These are phyloP conservation scores for Vitellaria paradoxa DNA, from an alignment of 179 eudicot species.

Conservation along the genomic window DNA sequence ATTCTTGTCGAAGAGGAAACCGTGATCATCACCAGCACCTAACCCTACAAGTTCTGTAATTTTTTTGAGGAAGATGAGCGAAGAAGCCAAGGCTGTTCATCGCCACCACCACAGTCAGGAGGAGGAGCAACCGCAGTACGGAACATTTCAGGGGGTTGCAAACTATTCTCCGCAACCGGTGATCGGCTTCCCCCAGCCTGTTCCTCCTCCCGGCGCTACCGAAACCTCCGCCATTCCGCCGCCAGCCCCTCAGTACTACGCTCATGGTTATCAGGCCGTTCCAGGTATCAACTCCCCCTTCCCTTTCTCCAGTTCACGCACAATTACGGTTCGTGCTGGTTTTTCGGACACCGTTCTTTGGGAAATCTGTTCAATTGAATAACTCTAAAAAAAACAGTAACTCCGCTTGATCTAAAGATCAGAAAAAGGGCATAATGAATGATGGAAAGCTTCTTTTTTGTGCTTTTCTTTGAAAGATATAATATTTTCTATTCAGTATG, in stretches of 20 bases:
- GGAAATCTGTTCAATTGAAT: not conserved
- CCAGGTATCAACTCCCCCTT: conserved; percentile 39
- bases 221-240: conserved; percentile 33
- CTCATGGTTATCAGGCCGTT: conserved; percentile 73
- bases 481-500: not conserved
- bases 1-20: no score
- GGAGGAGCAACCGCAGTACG: conserved; percentile 48
- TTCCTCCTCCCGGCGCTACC: conserved; percentile 65
- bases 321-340: not conserved
- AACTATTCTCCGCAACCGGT: conserved; percentile 50
- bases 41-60: conserved; percentile 78
- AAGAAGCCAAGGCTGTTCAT: conserved; percentile 13
- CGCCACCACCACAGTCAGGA: conserved; percentile 26
- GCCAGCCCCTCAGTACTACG: conserved; percentile 38
- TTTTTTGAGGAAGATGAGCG: conserved; percentile 17
- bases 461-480: not conserved
- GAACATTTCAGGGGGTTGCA: conserved; percentile 80
- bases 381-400: not conserved
- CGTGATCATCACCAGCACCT: conserved; percentile 21
- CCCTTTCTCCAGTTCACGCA: not conserved
- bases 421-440: not conserved
- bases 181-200: conserved; percentile 80
- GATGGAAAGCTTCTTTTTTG: not conserved
- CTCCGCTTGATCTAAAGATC: no score
- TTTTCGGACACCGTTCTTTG: not conserved